phyloP scores from a whole-genome alignment of 2,329 filamentous ascomycete genomes.

The Pseudohalonectria lignicola region DNA sequence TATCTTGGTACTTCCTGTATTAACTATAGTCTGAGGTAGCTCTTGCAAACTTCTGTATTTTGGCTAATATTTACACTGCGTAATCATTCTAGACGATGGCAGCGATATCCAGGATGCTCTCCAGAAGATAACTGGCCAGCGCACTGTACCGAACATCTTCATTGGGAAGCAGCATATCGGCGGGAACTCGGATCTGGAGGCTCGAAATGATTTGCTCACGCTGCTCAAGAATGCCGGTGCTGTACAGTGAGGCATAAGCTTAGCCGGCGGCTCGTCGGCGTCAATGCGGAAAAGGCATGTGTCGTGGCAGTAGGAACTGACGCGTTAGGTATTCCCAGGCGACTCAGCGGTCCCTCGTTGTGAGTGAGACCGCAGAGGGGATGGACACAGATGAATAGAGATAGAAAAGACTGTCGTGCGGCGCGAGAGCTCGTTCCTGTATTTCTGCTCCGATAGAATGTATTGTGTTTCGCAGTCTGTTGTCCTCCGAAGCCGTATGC shows the following conservation, averaged over 20 bases:
- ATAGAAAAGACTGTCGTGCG: background rate
- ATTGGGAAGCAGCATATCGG: conserved; percentile 88
- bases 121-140: conserved; percentile 67
- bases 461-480: no score
- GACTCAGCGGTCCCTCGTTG: background rate
- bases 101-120: conserved; percentile 74
- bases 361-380: background rate
- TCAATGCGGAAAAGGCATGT: background rate
- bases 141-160: conserved; percentile 92
- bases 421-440: no score
- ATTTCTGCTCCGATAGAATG: no score
- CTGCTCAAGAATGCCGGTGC: conserved; percentile 31
- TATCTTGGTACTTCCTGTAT: no score
- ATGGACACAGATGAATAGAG: background rate
- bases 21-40: no score
- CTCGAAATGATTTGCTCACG: conserved; percentile 44
- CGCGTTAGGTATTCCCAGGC: background rate
- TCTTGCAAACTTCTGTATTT: background rate
- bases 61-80: background rate
- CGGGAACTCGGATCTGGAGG: conserved; percentile 83
- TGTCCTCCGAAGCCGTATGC: no score
- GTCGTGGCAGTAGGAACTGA: no score
- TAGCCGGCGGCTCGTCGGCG: no score
- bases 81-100: conserved; percentile 56
- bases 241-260: conserved; percentile 1